A percentile compares a stretch with the other conserved stretches of the same genome.
phyloP scores from a whole-genome alignment of 2,329 filamentous ascomycete genomes.

The Penicillium decumbens region DNA sequence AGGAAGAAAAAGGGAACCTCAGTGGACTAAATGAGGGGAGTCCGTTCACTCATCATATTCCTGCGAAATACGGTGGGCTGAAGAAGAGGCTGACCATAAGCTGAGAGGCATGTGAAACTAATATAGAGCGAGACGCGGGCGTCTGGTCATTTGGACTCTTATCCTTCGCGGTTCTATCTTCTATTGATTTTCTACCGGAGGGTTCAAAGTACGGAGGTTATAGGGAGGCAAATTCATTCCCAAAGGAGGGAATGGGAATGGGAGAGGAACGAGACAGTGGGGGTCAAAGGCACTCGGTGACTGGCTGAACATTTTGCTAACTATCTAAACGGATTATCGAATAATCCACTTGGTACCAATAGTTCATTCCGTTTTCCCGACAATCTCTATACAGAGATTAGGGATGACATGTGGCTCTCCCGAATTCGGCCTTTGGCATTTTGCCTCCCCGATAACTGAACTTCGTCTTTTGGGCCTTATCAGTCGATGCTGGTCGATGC shows the following conservation, averaged over 20 bases:
- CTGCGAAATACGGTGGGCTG: neutral
- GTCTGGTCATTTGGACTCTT: neutral
- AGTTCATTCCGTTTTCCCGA: neutral
- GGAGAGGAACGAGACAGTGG: neutral
- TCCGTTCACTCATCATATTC: neutral
- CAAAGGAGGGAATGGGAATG: neutral
- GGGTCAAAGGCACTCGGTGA: neutral
- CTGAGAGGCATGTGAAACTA: slow-evolving; percentile 3
- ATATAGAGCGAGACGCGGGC: neutral
- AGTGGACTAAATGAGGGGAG: neutral
- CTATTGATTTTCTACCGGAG: neutral
- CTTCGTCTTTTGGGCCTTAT: neutral
- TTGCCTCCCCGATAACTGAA: neutral
- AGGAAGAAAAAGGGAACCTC: no score
- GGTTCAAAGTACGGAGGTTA: neutral
- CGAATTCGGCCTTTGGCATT: neutral
- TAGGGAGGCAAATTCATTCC: neutral
- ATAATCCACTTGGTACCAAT: neutral
- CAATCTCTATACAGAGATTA: neutral
- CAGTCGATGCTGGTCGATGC: neutral
- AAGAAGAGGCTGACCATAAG: slow-evolving; percentile 1
- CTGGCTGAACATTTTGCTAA: neutral
- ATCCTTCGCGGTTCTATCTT: neutral
- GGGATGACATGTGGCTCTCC: neutral
- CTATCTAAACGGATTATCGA: neutral